Conservation (phyloP, 768 basidiomycete species). For the Rhizopogon rudus region DNA sequence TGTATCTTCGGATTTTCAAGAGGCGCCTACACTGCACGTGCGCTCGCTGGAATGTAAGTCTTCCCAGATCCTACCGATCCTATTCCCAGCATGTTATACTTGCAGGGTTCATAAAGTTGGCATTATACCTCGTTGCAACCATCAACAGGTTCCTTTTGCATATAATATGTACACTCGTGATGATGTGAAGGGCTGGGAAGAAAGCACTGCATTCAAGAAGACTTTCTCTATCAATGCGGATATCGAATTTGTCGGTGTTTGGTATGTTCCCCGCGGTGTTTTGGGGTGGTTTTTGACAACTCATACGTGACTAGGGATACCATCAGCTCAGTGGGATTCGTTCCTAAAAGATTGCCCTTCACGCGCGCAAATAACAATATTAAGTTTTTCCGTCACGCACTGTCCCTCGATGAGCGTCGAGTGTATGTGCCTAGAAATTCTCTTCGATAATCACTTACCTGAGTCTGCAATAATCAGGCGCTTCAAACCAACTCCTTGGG, state of each 20-base stretch:
- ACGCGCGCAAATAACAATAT: constrained; percentile 59
- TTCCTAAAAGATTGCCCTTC: constrained; percentile 62
- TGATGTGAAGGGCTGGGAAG: constrained; percentile 54
- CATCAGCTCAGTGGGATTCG: constrained; percentile 64
- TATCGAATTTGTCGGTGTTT: constrained; percentile 71
- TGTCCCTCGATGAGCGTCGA: constrained; percentile 66
- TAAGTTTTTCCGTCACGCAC: constrained; percentile 63
- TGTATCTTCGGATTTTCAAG: constrained; percentile 80
- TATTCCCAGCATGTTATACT: not conserved
- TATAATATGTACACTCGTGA: constrained; percentile 58
- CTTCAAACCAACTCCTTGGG: constrained; percentile 31
- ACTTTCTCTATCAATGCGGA: constrained; percentile 73
- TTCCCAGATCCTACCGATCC: constrained; percentile 8
- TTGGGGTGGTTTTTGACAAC: not conserved
- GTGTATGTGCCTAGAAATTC: constrained; percentile 24
- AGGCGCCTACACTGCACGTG: constrained; percentile 71
- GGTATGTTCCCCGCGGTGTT: constrained; percentile 34
- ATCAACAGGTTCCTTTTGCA: constrained; percentile 76
- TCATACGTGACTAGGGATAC: constrained; percentile 53
- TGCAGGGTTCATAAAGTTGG: constrained; percentile 65
- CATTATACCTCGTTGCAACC: constrained; percentile 62
- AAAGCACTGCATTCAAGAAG: constrained; percentile 66
- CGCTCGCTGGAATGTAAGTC: constrained; percentile 68
- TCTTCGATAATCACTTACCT: constrained; percentile 31
- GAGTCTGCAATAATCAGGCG: constrained; percentile 20